Base-by-base conservation (phyloP, 2,329 filamentous ascomycete species). In the Ophiostoma montium region DNA sequence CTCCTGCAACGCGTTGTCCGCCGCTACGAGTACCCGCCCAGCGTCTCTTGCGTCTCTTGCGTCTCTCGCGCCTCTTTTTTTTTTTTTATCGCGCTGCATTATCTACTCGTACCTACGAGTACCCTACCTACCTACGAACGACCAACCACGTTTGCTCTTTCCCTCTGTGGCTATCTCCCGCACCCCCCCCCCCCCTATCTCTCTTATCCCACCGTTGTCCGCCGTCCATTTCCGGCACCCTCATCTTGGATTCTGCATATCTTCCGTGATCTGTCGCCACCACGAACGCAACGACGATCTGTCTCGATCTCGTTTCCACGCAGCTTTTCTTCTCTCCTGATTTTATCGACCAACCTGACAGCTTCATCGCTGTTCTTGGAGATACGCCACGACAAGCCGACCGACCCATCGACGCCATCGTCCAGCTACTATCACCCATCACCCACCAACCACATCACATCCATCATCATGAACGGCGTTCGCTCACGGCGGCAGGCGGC, bases 401-500 rank as follows among this genome's bases (percentile, higher is more conserved):
- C n/a, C n/a, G n/a, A n/a, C n/a, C n/a, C n/a, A n/a, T n/a, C n/a
- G n/a, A n/a, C n/a, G n/a, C n/a, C n/a, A n/a, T n/a, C n/a, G n/a
- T n/a, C n/a, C n/a, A n/a, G n/a, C n/a, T n/a, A n/a, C n/a, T n/a
- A n/a, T n/a, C n/a, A n/a, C n/a, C n/a, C n/a, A n/a, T n/a, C n/a
- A n/a, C n/a, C n/a, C n/a, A n/a, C n/a, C n/a, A n/a, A n/a, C 2
- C 42, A 39, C 23, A 44, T n/a, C 27, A 27, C 33, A 43, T 21
- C 41, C 27, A 13, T 12, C 13, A 27, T 5, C 15, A 62, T 62
- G 60, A 48, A 60, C 16, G 60, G 59, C 51, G 54, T 58, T 39
- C 58, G 56, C 49, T 59, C 57, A 36, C 57, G 60, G 49, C 54
- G 56, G 41, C 56, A 59, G 53, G 55, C 57, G 18, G 56, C 53